These are phyloP conservation scores for Circinella minor DNA, from an alignment of 371 early-diverging fungal genomes.

Conservation along the genomic window DNA sequence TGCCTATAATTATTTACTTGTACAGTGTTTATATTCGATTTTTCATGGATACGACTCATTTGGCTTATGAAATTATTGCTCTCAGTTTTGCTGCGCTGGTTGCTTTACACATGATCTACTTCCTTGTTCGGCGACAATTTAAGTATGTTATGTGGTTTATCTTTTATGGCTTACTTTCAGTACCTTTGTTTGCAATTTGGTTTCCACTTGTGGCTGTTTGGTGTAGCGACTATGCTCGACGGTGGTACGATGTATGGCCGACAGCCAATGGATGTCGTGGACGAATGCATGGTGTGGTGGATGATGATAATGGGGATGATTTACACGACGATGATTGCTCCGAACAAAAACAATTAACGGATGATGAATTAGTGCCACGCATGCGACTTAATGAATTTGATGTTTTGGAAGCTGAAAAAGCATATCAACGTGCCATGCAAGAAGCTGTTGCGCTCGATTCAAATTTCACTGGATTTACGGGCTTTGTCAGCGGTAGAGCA, in stretches of 20 bases:
- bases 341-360: conserved; percentile 19
- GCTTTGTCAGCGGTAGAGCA: conserved; percentile 24
- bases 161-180: conserved; percentile 39
- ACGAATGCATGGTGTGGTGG: conserved; percentile 45
- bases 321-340: neutral
- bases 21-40: conserved; percentile 43
- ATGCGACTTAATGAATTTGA: conserved; percentile 47
- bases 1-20: conserved; percentile 44
- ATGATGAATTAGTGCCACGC: conserved; percentile 27
- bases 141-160: conserved; percentile 53
- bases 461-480: conserved; percentile 47
- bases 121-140: conserved; percentile 42
- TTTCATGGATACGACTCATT: conserved; percentile 21
- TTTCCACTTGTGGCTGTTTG: conserved; percentile 48
- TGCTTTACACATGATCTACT: conserved; percentile 44
- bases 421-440: conserved; percentile 32
- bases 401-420: conserved; percentile 32
- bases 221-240: conserved; percentile 41
- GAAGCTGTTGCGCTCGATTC: conserved; percentile 53
- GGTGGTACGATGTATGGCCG: conserved; percentile 55
- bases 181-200: conserved; percentile 48
- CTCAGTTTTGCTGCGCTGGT: conserved; percentile 36
- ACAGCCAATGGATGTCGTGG: conserved; percentile 17
- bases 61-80: conserved; percentile 42
- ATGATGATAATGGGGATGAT: conserved; percentile 14